Percentiles rank a stretch among this genome's conserved stretches.
phyloP scores from a whole-genome alignment of 2,329 filamentous ascomycete species.

The Aspergillus japonicus region DNA sequence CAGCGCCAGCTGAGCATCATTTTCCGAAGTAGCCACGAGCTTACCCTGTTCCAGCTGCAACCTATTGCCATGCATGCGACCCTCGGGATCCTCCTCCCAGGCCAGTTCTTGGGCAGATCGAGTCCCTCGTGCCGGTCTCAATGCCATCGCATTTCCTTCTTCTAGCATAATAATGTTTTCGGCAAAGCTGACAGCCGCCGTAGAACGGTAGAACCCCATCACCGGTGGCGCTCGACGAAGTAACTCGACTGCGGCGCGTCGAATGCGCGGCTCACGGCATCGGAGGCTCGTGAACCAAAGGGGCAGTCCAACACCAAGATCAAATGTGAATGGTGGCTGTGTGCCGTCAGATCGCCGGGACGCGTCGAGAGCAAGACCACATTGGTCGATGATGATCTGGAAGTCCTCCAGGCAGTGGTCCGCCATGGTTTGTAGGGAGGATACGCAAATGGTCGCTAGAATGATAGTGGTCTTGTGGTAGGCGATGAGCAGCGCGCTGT shows the following conservation, averaged over 20 bases:
- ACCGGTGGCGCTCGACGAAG: conserved; percentile 25
- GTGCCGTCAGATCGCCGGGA: conserved; percentile 24
- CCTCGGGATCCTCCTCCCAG: not conserved
- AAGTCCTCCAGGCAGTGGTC: conserved; percentile 27
- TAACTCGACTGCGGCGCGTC: conserved; percentile 30
- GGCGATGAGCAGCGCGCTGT: conserved; percentile 22
- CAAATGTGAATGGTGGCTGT: conserved; percentile 33
- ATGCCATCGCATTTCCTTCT: conserved; percentile 22
- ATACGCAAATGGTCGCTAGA: conserved; percentile 23
- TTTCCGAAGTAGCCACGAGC: not conserved
- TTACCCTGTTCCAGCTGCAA: not conserved
- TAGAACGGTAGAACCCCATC: conserved; percentile 29
- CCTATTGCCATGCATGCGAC: no score
- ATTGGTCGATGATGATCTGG: conserved; percentile 28
- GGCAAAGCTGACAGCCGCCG: conserved; percentile 6
- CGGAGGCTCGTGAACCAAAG: conserved; percentile 33
- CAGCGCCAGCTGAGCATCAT: not conserved
- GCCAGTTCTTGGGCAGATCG: not conserved
- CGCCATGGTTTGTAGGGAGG: conserved; percentile 19
- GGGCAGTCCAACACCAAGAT: conserved; percentile 28
- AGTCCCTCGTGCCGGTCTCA: not conserved
- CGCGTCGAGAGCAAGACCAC: conserved; percentile 20
- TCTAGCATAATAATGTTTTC: conserved; percentile 33
- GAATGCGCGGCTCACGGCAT: conserved; percentile 33
- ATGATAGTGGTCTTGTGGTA: conserved; percentile 27